Conservation (phyloP, 139 green algal species). For the Asterochloris erici region DNA sequence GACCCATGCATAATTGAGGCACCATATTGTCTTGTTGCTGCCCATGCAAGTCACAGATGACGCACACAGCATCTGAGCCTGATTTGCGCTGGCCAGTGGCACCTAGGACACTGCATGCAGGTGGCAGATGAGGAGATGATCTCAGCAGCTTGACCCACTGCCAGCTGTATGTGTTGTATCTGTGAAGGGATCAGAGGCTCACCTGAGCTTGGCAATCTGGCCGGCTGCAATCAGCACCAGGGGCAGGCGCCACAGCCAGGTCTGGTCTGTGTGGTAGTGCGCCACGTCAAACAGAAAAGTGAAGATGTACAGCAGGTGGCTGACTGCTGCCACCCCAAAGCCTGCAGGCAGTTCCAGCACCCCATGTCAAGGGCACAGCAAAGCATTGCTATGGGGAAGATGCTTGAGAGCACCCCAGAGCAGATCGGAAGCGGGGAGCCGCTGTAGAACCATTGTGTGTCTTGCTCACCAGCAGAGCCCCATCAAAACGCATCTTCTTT, state of each 20-base stretch:
- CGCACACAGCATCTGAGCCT: too few relatives aligned
- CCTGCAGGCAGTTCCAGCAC: background rate
- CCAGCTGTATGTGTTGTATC: background rate
- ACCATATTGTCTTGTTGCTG: too few relatives aligned
- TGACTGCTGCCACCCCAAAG: constrained; percentile 4
- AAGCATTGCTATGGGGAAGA: background rate
- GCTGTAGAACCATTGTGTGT: too few relatives aligned
- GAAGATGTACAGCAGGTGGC: constrained; percentile 10
- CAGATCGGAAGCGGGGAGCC: too few relatives aligned
- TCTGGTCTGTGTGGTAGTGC: constrained; percentile 5
- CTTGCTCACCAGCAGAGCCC: too few relatives aligned
- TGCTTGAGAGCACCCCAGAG: background rate
- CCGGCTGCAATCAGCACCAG: constrained; percentile 23
- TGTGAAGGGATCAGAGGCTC: background rate
- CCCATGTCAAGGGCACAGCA: background rate
- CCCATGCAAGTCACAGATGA: too few relatives aligned
- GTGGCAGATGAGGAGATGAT: too few relatives aligned
- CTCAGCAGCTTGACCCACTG: background rate
- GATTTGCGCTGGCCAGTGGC: too few relatives aligned
- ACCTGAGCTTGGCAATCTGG: constrained; percentile 23
- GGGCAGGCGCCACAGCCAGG: constrained; percentile 28
- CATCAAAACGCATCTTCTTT: too few relatives aligned
- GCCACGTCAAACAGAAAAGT: constrained; percentile 18
- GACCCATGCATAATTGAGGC: too few relatives aligned
- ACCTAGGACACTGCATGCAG: too few relatives aligned